These are phyloP conservation scores for Trichoderma koningiopsis DNA, from an alignment of 2,329 filamentous ascomycete species.

Conservation along the genomic window DNA sequence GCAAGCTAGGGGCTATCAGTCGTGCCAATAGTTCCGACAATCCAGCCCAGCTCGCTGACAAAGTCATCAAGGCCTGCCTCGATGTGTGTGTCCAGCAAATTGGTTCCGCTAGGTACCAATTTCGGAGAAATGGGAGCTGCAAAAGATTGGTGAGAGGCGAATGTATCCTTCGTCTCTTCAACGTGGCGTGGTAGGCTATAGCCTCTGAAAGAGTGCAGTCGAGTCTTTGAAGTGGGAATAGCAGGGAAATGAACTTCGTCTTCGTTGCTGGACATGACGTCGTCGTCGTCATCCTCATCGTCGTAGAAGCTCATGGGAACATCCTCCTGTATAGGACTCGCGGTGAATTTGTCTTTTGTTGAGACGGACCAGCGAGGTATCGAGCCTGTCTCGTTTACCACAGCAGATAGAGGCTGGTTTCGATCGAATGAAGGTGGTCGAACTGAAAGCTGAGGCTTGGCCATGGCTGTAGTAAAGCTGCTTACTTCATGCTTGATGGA, in stretches of 20 bases:
- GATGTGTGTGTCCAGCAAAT: slow-evolving; percentile 40
- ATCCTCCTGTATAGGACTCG: slow-evolving; percentile 44
- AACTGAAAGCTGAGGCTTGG: neutral
- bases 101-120: slow-evolving; percentile 33
- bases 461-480: neutral
- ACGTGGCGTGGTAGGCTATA: slow-evolving; percentile 51
- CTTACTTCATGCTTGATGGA: slow-evolving; percentile 33
- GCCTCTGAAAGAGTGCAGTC: slow-evolving; percentile 35
- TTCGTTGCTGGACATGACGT: slow-evolving; percentile 41
- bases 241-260: slow-evolving; percentile 34
- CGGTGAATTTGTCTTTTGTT: slow-evolving; percentile 25
- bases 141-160: slow-evolving; percentile 30
- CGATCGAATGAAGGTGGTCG: neutral
- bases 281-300: slow-evolving; percentile 46
- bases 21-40: slow-evolving; percentile 50
- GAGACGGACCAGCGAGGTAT: slow-evolving; percentile 36
- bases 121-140: slow-evolving; percentile 32
- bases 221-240: neutral
- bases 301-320: slow-evolving; percentile 52
- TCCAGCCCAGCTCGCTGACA: slow-evolving; percentile 53
- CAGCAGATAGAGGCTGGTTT: slow-evolving; percentile 22
- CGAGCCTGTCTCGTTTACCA: neutral
- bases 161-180: slow-evolving; percentile 31
- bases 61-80: slow-evolving; percentile 46
- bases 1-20: slow-evolving; percentile 25